These are phyloP conservation scores for Magnusiomyces tetraspermus DNA, from an alignment of 1,139 yeast species.

Conservation along the genomic window DNA sequence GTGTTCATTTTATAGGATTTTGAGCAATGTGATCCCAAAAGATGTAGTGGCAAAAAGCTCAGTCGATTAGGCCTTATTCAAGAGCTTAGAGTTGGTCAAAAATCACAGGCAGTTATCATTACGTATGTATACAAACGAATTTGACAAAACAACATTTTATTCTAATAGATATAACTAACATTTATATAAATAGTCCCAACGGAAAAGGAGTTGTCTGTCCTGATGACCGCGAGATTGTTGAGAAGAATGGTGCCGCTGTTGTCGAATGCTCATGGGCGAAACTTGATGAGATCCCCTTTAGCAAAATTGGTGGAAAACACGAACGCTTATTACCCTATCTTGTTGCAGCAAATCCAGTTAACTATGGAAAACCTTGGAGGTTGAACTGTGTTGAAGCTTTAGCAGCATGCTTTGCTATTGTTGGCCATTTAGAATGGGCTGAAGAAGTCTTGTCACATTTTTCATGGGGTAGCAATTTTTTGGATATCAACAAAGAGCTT, in stretches of 20 bases:
- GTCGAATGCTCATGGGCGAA: slow-evolving; percentile 99
- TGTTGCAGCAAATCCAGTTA: slow-evolving; percentile 94
- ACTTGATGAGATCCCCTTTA: slow-evolving; percentile 87
- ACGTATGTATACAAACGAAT: slow-evolving; percentile 32
- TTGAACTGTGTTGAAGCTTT: slow-evolving; percentile 94
- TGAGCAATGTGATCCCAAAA: slow-evolving; percentile 96
- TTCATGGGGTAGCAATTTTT: slow-evolving; percentile 86
- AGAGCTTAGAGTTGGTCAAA: slow-evolving; percentile 77
- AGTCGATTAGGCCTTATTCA: slow-evolving; percentile 80
- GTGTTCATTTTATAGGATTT: slow-evolving; percentile 44
- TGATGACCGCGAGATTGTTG: slow-evolving; percentile 68
- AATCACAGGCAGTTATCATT: slow-evolving; percentile 81
- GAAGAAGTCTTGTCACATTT: slow-evolving; percentile 62
- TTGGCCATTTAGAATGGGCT: slow-evolving; percentile 90
- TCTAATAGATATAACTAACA: neutral
- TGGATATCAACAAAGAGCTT: slow-evolving; percentile 73
- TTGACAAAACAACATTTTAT: neutral
- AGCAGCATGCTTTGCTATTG: slow-evolving; percentile 95
- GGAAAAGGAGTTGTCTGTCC: slow-evolving; percentile 92
- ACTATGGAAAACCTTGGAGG: slow-evolving; percentile 95
- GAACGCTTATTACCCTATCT: slow-evolving; percentile 78
- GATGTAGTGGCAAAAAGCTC: slow-evolving; percentile 92
- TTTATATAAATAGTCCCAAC: slow-evolving; percentile 44
- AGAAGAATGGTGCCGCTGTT: slow-evolving; percentile 80
- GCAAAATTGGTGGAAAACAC: slow-evolving; percentile 81